Base-by-base conservation (phyloP, 2,329 filamentous ascomycete genomes). In the Colletotrichum godetiae region DNA sequence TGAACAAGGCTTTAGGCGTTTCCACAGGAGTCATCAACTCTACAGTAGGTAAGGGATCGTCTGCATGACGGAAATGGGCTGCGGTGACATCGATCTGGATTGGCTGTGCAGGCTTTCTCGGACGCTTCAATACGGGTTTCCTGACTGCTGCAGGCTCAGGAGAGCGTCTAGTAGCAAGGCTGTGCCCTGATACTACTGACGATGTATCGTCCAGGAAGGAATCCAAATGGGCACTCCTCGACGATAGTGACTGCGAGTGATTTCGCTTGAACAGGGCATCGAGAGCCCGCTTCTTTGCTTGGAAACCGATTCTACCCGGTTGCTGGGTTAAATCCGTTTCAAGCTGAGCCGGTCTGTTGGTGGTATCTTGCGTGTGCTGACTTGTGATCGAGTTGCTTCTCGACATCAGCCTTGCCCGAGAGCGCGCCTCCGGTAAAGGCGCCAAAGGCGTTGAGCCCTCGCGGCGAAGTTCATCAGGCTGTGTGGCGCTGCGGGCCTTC, bases 321-420 rank as follows among this genome's bases (percentile, higher is more conserved):
- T 80, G 80, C 37, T 82, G 79, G 2, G 78, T 72, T 42, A 85
- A 83, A 10, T 84, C 82, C 35, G 82, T 84, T 77, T 92, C 90
- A 11, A 92, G 81, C 74, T 91, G 89, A 5, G 90, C 90, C 24
- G 88, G 88, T 65, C 89, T 81, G 12, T 58, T 64, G 7, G 15
- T 29, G 5, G 35, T 29, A 10, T 52, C 59, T 2, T 22, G 65
- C 13, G 37, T 49, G 13, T 24, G 75, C n/a, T 68, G 68, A 24
- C 33, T 74, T 33, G 37, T 19, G 24, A n/a, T 65, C 6, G 68
- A 72, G 31, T 49, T 31, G 4, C 29, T 49, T 37, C 64, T 68
- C 10, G 72, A 72, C 24, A 80, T 76, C 24, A 77, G 76, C 12
- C 62, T 58, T 58, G 55, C 7, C 13, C 62, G n/a, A 33, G 24